Evolutionary conservation across 768 basidiomycete species (phyloP), one percentile per base, ranked within the genome.

Genomic region (Paxillus rubicundulus): DNA sequence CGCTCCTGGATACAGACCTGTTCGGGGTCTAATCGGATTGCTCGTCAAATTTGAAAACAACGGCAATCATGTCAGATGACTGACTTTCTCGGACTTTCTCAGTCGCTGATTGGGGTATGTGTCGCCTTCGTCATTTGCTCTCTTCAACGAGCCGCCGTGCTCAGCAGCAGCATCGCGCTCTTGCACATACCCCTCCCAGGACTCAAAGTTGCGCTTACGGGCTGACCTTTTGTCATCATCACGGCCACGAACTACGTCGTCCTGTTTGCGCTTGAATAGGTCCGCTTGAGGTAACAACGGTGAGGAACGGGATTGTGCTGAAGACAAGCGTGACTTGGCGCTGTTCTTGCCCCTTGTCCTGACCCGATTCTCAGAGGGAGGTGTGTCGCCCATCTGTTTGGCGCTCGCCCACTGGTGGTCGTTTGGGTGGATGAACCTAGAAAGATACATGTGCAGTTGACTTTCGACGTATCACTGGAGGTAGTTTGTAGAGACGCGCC

Each of bases 391-490:
- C 33, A 59, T 58, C 21, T 54, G 65, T 21, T 45, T 68, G 18
- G 57, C 52, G 42, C 57, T 62, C 20, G 48, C 36, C 74, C 80
- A 81, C 42, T 76, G 71, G 30, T 69, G 53, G 60, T 82, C 81
- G 42, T 60, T 67, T 28, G 80, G 80, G 54, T 82, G 80, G 34
- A 81, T 71, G 55, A 79, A 82, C 27, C 81, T 73, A 53, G 49
- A 55, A 13, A 47, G 28, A 42, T 39, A 20, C 30, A 13, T 21
- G 51, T 47, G 55, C 48, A 52, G 52, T 14, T 42, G 28, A 44
- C 34, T 8, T 40, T 32, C 46, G 10, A 56, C 30, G 47, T 6
- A 41, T 55, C 21, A 46, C 58, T 50, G 34, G 34, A 30, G 45
- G 45, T 42, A 41, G 55, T 33, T 33, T 37, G 43, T 46, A 30